These are phyloP conservation scores for Ramaria rubella DNA, from an alignment of 768 basidiomycete genomes.

Conservation along the genomic window DNA sequence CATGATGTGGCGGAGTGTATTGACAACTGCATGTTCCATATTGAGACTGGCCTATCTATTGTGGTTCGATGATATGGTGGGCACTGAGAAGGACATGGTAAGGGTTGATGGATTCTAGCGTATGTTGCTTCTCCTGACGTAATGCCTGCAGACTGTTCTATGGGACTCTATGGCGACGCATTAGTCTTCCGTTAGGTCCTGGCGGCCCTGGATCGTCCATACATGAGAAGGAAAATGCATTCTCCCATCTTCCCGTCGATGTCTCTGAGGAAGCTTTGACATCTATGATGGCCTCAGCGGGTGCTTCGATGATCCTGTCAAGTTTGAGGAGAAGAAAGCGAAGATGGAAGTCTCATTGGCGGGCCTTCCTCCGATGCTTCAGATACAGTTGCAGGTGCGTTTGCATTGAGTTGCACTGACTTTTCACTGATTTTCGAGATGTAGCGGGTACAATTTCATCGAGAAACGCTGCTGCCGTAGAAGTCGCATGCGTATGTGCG, in stretches of 20 bases:
- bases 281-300: slow-evolving; percentile 89
- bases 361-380: slow-evolving; percentile 82
- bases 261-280: slow-evolving; percentile 86
- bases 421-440: slow-evolving; percentile 8
- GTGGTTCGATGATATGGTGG: slow-evolving; percentile 56
- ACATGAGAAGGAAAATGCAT: slow-evolving; percentile 85
- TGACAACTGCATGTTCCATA: slow-evolving; percentile 99
- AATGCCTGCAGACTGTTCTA: slow-evolving; percentile 61
- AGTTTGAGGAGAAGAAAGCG: slow-evolving; percentile 81
- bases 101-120: slow-evolving; percentile 58
- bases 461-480: slow-evolving; percentile 83
- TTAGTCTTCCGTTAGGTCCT: slow-evolving; percentile 30
- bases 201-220: slow-evolving; percentile 43
- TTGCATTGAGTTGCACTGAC: slow-evolving; percentile 1
- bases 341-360: slow-evolving; percentile 83
- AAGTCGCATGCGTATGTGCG: slow-evolving; percentile 96
- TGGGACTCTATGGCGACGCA: slow-evolving; percentile 70
- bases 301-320: slow-evolving; percentile 85
- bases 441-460: slow-evolving; percentile 91
- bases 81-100: slow-evolving; percentile 46
- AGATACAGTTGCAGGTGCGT: slow-evolving; percentile 90
- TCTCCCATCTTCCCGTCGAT: slow-evolving; percentile 91
- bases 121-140: not conserved
- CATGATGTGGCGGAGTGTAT: slow-evolving; percentile 99
- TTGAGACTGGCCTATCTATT: slow-evolving; percentile 84